Percentiles rank a stretch among this genome's conserved stretches.
phyloP scores from a whole-genome alignment of 1,284 basidiomycete species.

The Erythrobasidium hasegawianum region DNA sequence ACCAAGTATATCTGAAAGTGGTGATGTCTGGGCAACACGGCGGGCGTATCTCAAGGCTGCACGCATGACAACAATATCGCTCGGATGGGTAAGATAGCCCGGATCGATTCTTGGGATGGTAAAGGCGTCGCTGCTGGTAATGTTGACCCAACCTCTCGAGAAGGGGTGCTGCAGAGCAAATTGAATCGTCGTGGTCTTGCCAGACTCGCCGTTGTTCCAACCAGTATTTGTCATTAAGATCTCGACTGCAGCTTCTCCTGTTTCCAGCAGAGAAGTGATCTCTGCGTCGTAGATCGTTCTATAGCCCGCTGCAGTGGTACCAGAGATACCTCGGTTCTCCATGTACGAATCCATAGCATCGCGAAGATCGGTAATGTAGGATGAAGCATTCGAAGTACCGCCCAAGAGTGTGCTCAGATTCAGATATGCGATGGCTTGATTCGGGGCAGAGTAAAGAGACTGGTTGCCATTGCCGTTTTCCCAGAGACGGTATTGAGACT shows the following conservation, averaged over 20 bases:
- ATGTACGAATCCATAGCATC: constrained; percentile 50
- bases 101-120: constrained; percentile 61
- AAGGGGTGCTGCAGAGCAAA: constrained; percentile 65
- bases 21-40: constrained; percentile 39
- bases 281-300: constrained; percentile 59
- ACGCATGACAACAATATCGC: constrained; percentile 58
- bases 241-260: constrained; percentile 46
- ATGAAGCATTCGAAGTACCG: constrained; percentile 41
- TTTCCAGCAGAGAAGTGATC: constrained; percentile 51
- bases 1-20: constrained; percentile 38
- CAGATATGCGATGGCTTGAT: constrained; percentile 64
- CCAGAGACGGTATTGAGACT: constrained; percentile 42
- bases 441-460: constrained; percentile 61
- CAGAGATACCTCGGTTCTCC: constrained; percentile 30
- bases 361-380: constrained; percentile 46
- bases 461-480: constrained; percentile 41
- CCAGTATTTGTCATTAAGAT: constrained; percentile 56
- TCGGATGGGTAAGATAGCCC: constrained; percentile 54
- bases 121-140: constrained; percentile 59
- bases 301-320: constrained; percentile 61
- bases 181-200: constrained; percentile 57
- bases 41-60: constrained; percentile 57
- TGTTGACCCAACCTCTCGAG: constrained; percentile 53
- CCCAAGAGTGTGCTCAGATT: constrained; percentile 58
- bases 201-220: constrained; percentile 43